Evolutionary conservation across 1,139 yeast species (phyloP).

Genomic region (Lodderomyces margitis): DNA sequence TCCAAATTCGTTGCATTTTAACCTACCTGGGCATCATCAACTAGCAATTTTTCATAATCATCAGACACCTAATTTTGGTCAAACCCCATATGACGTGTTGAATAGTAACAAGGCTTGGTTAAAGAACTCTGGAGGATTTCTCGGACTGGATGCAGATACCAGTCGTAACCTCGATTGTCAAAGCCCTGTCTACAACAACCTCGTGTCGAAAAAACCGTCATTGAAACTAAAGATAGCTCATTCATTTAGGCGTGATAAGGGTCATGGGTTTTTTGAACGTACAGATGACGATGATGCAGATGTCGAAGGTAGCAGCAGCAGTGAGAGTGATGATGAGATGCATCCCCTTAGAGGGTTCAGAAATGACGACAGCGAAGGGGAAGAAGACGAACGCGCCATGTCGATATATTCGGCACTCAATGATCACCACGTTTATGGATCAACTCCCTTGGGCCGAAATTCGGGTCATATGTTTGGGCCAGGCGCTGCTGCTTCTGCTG

Average conservation of each 20-base stretch:
- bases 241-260: not conserved
- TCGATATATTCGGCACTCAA: conserved; percentile 45
- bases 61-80: conserved; percentile 4
- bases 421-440: conserved; percentile 22
- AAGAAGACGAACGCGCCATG: conserved; percentile 56
- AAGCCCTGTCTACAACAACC: conserved; percentile 19
- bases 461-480: conserved; percentile 26
- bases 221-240: conserved; percentile 17
- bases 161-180: not conserved
- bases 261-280: not conserved
- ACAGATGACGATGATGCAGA: conserved; percentile 12
- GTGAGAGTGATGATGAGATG: conserved; percentile 14
- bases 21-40: not conserved
- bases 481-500: conserved; percentile 22
- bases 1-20: not conserved
- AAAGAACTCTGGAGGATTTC: not conserved
- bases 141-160: not conserved
- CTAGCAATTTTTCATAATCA: not conserved
- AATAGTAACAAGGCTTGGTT: not conserved
- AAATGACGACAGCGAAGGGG: conserved; percentile 25
- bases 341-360: conserved; percentile 14
- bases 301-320: conserved; percentile 16
- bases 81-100: conserved; percentile 2
- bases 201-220: conserved; percentile 20
- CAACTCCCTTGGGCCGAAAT: conserved; percentile 13